A percentile compares a stretch with the other conserved stretches of the same genome.
These are phyloP conservation scores for Epichloe hybrida DNA, from an alignment of 2,329 filamentous ascomycete genomes.

Conservation along the genomic window DNA sequence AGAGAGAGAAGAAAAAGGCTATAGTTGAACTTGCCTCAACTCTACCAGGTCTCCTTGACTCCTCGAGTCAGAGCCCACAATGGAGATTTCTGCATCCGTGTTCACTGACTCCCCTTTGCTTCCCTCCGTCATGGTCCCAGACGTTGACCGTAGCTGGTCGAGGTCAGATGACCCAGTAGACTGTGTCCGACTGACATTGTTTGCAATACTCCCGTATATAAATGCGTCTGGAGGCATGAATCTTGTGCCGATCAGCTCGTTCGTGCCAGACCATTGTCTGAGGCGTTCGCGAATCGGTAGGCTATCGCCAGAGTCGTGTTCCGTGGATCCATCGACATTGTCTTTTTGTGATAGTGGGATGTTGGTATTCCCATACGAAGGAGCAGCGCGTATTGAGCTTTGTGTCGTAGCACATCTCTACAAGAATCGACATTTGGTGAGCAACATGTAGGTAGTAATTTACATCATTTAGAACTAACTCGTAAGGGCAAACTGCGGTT, in stretches of 20 bases:
- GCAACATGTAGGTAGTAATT: neutral
- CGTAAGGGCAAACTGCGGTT: neutral
- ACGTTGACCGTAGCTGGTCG: conserved; percentile 14
- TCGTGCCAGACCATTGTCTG: conserved; percentile 26
- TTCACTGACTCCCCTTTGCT: conserved; percentile 15
- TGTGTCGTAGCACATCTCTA: conserved; percentile 9
- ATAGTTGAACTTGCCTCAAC: conserved; percentile 20
- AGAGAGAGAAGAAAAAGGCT: neutral
- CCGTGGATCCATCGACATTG: neutral
- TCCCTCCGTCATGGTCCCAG: conserved; percentile 12
- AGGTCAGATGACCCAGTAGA: conserved; percentile 20
- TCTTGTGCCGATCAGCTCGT: conserved; percentile 15
- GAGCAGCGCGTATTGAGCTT: neutral
- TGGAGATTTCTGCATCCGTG: conserved; percentile 13
- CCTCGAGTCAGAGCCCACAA: conserved; percentile 14
- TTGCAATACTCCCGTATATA: conserved; percentile 16
- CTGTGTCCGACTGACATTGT: conserved; percentile 20
- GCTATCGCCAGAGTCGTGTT: neutral
- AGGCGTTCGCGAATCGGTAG: conserved; percentile 27
- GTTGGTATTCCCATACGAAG: neutral
- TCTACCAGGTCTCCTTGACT: conserved; percentile 39
- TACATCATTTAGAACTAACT: conserved; percentile 2
- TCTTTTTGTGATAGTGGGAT: neutral
- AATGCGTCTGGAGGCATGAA: conserved; percentile 12
- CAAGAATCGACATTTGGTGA: neutral